Base-by-base conservation (phyloP, 2,329 filamentous ascomycete genomes). In the Amylocarpus encephaloides region DNA sequence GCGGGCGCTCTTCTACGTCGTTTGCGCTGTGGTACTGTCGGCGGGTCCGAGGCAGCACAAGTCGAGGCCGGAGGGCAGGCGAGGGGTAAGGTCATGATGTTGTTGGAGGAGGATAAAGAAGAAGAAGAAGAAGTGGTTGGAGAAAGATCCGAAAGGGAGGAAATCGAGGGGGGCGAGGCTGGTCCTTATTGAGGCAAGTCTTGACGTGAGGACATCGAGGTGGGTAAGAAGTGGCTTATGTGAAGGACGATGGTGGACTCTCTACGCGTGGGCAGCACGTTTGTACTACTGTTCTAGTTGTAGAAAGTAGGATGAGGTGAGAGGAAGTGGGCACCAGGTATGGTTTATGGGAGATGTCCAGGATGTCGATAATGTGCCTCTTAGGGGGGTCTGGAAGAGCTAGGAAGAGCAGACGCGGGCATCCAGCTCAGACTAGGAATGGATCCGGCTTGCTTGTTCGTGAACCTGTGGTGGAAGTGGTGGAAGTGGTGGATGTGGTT, bases 1-100 rank as follows among this genome's bases (percentile, higher is more conserved):
- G 88, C 85, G 16, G 89, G 86, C 16, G 91, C 88, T 72, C 91
- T 83, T 78, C 91, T 87, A 73, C 90, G 85, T 66, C 91, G 82
- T 75, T 95, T 67, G 46, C 64, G 62, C 46, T 65, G 64, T 55
- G 62, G 61, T 38, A 62, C 61, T 34, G 62, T 58, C 30, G 63
- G 60, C 38, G 60, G 61, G 48, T 62, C 62, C 48, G 58, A 55
- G 12, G 56, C 49, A 34, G 46, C 52, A 49, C 50, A 51, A 29
- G 49, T 54, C 36, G 62, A 59, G 43, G 59, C 33, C 10, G 62
- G 59, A 51, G 63, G 62, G 55, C 64, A 66, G 50, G 62, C 57
- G 49, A 65, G 53, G 29, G 64, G 63, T 32, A 66, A 55, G 43
- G 64, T 65, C 64, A 66, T 66, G 51, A 50, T 62, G 53, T 46